Conservation (phyloP, 192 early-diverging fungal genomes). For the Jimgerdemannia lactiflua region DNA sequence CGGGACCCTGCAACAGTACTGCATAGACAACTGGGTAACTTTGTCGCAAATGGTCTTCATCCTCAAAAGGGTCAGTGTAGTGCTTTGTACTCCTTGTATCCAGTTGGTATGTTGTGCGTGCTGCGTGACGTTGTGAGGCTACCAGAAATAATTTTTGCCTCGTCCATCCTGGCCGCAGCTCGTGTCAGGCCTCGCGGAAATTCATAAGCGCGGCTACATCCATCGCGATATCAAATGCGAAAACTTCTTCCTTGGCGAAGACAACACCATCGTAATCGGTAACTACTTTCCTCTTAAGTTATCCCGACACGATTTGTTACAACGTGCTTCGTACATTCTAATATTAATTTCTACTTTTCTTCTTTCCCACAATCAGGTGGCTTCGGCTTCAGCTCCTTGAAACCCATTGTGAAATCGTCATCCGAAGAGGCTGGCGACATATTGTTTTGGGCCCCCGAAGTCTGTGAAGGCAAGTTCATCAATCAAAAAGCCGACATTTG, state of each 20-base stretch:
- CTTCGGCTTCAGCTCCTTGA: slow-evolving; percentile 35
- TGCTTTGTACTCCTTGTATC: background rate
- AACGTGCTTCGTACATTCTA: background rate
- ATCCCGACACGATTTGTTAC: too few relatives aligned
- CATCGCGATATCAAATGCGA: slow-evolving; percentile 42
- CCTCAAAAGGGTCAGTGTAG: slow-evolving; percentile 21
- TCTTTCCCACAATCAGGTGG: slow-evolving; percentile 15
- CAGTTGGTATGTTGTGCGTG: too few relatives aligned
- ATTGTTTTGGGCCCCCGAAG: slow-evolving; percentile 38
- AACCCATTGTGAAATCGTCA: slow-evolving; percentile 25
- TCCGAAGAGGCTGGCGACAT: slow-evolving; percentile 37
- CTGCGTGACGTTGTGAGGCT: too few relatives aligned
- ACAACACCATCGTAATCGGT: slow-evolving; percentile 34
- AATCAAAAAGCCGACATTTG: slow-evolving; percentile 35
- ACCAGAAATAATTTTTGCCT: too few relatives aligned
- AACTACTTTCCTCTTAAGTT: slow-evolving; percentile 2
- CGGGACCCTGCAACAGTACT: slow-evolving; percentile 34
- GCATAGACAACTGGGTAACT: slow-evolving; percentile 30
- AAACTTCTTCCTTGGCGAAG: slow-evolving; percentile 31
- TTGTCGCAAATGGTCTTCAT: slow-evolving; percentile 30
- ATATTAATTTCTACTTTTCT: background rate
- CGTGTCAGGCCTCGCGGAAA: slow-evolving; percentile 28
- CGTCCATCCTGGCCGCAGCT: slow-evolving; percentile 8
- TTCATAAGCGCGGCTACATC: slow-evolving; percentile 34
- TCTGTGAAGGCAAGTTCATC: slow-evolving; percentile 24